These are phyloP conservation scores for Ustilago cynodontis DNA, from an alignment of 1,284 basidiomycete species.

Conservation along the genomic window DNA sequence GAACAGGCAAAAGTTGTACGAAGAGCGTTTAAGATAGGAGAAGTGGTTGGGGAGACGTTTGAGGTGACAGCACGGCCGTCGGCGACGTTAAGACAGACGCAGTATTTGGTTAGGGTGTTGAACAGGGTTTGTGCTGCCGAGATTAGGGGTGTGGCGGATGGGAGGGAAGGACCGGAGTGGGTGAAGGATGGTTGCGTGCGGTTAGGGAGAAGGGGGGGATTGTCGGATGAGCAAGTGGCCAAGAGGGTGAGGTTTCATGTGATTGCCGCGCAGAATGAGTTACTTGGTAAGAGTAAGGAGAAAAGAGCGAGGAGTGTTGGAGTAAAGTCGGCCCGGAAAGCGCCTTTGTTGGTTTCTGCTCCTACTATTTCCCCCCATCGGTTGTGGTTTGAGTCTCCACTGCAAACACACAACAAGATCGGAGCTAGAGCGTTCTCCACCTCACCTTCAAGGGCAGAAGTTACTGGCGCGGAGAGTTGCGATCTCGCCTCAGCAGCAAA, in stretches of 20 bases:
- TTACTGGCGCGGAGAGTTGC: conserved; percentile 10
- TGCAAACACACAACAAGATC: not conserved
- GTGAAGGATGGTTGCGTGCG: not conserved
- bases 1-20: conserved; percentile 11
- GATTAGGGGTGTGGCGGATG: not conserved
- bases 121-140: conserved; percentile 39
- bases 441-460: not conserved
- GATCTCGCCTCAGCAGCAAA: conserved; percentile 24
- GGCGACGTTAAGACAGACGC: conserved; percentile 30
- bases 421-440: conserved; percentile 16
- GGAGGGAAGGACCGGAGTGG: not conserved
- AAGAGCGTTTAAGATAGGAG: not conserved
- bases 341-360: not conserved
- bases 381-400: not conserved
- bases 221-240: not conserved
- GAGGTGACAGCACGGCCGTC: conserved; percentile 10
- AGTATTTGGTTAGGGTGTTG: conserved; percentile 38
- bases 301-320: not conserved
- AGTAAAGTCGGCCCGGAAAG: not conserved
- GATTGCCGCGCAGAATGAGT: conserved; percentile 15
- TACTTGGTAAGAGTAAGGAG: conserved; percentile 11
- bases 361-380: conserved; percentile 20
- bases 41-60: not conserved
- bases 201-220: not conserved
- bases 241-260: not conserved